Percentiles rank a stretch among this genome's conserved stretches.
These are phyloP conservation scores for Yamadazyma endophytica DNA, from an alignment of 805 yeast species.

Conservation along the genomic window DNA sequence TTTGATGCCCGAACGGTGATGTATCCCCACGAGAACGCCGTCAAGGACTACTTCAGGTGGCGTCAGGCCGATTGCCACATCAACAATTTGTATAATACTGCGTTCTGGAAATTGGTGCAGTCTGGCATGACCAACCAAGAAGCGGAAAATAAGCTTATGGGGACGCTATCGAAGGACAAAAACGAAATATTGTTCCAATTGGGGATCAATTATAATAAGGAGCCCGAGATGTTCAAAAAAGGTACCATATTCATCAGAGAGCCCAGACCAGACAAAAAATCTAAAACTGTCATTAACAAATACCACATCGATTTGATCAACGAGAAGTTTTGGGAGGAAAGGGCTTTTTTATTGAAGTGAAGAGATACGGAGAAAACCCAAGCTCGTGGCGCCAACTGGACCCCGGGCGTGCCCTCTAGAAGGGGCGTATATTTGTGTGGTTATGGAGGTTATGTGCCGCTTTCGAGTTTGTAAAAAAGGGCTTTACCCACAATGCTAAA, in stretches of 20 bases:
- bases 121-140: slow-evolving; percentile 66
- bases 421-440: too few relatives aligned
- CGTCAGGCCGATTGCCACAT: slow-evolving; percentile 96
- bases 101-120: slow-evolving; percentile 82
- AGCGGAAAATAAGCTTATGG: slow-evolving; percentile 73
- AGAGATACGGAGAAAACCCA: too few relatives aligned
- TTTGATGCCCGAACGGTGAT: slow-evolving; percentile 89
- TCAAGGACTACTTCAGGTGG: slow-evolving; percentile 89
- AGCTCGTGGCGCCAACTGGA: too few relatives aligned
- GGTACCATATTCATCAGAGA: slow-evolving; percentile 68
- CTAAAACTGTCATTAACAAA: slow-evolving; percentile 41
- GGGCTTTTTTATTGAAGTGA: background rate
- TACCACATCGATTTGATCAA: slow-evolving; percentile 61
- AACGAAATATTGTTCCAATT: slow-evolving; percentile 84
- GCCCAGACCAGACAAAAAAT: slow-evolving; percentile 36
- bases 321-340: slow-evolving; percentile 54
- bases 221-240: slow-evolving; percentile 81
- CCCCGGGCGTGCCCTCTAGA: too few relatives aligned
- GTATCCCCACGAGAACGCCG: slow-evolving; percentile 60
- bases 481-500: too few relatives aligned
- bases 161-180: slow-evolving; percentile 80
- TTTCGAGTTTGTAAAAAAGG: too few relatives aligned
- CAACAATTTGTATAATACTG: slow-evolving; percentile 87
- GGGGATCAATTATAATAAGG: slow-evolving; percentile 86
- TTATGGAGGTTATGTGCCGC: too few relatives aligned